Conservation (phyloP, 257 asterid genomes). For the Nicotiana attenuata region DNA sequence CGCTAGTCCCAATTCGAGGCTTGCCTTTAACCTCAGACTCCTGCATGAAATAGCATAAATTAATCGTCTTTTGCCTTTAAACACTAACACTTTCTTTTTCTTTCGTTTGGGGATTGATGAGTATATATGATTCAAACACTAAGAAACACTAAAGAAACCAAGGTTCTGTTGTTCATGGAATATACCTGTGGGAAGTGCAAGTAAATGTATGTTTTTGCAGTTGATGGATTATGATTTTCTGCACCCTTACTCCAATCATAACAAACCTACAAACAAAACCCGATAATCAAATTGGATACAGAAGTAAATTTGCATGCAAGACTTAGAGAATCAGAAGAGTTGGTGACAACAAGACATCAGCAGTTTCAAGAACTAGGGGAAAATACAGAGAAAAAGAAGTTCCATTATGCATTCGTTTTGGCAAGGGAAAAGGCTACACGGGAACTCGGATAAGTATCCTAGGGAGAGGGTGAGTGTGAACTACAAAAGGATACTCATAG, state of each 20-base stretch:
- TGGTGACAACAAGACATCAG: background rate
- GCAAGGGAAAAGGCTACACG: background rate
- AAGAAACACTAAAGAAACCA: background rate
- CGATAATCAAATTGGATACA: background rate
- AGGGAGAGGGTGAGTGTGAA: background rate
- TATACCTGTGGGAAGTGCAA: constrained; percentile 80
- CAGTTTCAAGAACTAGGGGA: background rate
- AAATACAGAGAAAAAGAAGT: background rate
- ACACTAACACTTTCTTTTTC: background rate
- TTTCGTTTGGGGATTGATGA: background rate
- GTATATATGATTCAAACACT: background rate
- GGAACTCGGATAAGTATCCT: background rate
- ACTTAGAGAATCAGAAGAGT: background rate
- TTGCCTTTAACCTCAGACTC: constrained; percentile 86
- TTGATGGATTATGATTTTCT: constrained; percentile 88
- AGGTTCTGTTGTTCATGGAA: background rate
- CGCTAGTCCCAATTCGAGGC: constrained; percentile 52
- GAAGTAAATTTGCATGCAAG: background rate
- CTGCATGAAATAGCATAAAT: constrained; percentile 30
- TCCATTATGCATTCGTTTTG: background rate
- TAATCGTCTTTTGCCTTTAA: background rate
- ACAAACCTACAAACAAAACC: constrained; percentile 48
- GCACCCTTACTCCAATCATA: constrained; percentile 99
- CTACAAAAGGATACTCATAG: background rate
- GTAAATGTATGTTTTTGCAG: constrained; percentile 63